Evolutionary conservation across 805 yeast species (phyloP).

Genomic region (Candida glaebosa): DNA sequence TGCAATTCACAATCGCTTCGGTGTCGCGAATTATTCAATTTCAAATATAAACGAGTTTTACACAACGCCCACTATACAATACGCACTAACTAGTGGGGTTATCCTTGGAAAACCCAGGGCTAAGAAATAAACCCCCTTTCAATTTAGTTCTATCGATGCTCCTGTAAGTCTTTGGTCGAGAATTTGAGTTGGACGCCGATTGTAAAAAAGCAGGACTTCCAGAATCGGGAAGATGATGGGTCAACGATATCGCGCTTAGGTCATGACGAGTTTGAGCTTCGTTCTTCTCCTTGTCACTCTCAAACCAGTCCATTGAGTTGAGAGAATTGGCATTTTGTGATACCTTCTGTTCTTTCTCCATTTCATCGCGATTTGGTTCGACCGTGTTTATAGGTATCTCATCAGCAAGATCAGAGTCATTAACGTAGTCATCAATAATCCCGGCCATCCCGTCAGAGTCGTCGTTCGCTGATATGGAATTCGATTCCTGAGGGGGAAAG

Average conservation of each 20-base stretch:
- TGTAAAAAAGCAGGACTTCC: background rate
- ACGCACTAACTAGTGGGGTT: too few species aligned
- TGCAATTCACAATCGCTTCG: too few species aligned
- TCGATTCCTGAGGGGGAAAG: background rate
- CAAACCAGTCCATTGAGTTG: background rate
- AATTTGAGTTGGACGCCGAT: background rate
- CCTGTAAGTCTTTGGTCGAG: background rate
- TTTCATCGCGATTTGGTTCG: background rate
- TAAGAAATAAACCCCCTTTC: conserved; percentile 3
- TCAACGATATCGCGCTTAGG: background rate
- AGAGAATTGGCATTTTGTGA: background rate
- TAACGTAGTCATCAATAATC: conserved; percentile 2
- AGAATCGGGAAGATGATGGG: background rate
- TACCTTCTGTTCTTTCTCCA: background rate
- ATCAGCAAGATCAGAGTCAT: background rate
- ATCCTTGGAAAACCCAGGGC: background rate
- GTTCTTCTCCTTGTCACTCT: background rate
- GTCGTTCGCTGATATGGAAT: background rate
- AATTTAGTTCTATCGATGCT: conserved; percentile 2
- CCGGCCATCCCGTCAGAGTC: background rate
- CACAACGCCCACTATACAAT: too few species aligned
- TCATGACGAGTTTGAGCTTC: background rate
- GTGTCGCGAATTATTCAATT: too few species aligned
- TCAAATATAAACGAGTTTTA: too few species aligned
- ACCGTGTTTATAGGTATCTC: background rate